Conservation (phyloP, 768 basidiomycete genomes). For the Tricholomella constricta region DNA sequence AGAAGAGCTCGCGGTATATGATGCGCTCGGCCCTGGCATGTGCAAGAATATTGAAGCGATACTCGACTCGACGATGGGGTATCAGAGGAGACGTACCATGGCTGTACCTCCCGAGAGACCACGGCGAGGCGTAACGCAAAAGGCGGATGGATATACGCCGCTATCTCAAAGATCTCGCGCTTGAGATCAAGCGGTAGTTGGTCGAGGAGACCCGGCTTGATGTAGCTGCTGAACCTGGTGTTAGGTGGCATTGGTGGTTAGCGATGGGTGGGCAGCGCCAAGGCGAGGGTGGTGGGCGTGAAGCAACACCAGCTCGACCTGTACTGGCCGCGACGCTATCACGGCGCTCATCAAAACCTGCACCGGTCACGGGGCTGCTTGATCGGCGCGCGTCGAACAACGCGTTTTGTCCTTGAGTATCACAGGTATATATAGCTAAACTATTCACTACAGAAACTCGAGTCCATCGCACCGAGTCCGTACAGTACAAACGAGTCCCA, state of each 20-base stretch:
- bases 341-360: too few relatives aligned
- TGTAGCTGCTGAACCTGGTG: slow-evolving; percentile 14
- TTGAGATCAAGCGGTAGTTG: slow-evolving; percentile 18
- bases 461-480: too few relatives aligned
- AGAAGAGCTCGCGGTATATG: slow-evolving; percentile 21
- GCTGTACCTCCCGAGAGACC: slow-evolving; percentile 17
- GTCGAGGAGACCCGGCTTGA: slow-evolving; percentile 10
- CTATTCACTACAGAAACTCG: too few relatives aligned
- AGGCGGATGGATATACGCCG: slow-evolving; percentile 9
- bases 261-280: not conserved
- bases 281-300: not conserved
- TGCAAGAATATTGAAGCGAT: not conserved
- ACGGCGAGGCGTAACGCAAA: slow-evolving; percentile 16
- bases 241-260: not conserved
- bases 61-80: not conserved
- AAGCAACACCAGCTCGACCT: too few relatives aligned
- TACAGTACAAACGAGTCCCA: not conserved
- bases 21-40: slow-evolving; percentile 19
- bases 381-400: not conserved
- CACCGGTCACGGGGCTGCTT: not conserved
- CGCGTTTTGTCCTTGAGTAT: too few relatives aligned
- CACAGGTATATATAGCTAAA: too few relatives aligned
- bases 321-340: too few relatives aligned
- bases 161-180: slow-evolving; percentile 20
- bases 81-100: slow-evolving; percentile 9